Conservation (phyloP, 306 rosid genomes). For the Quercus variabilis region DNA sequence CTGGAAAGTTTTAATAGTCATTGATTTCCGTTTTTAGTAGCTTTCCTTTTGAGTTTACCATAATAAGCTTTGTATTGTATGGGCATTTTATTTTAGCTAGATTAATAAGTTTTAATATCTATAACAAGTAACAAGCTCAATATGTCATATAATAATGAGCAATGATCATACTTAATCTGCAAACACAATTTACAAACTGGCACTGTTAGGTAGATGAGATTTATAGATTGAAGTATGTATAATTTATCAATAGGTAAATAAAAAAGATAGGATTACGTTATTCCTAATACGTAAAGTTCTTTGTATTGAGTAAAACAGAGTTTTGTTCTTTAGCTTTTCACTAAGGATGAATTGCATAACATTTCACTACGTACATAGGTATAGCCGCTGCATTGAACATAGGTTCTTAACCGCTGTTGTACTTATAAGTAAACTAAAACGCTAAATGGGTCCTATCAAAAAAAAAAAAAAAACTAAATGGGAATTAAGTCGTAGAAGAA, state of each 20-base stretch:
- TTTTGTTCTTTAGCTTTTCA: background rate
- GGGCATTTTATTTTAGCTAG: background rate
- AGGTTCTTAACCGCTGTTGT: too few species aligned
- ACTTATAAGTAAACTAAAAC: too few species aligned
- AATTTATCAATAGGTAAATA: background rate
- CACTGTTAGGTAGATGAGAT: too few species aligned
- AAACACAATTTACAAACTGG: too few species aligned
- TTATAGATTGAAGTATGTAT: too few species aligned
- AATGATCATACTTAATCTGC: too few species aligned
- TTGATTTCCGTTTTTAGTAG: slow-evolving; percentile 2
- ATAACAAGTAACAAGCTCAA: background rate
- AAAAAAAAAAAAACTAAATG: too few species aligned
- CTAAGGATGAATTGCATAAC: background rate
- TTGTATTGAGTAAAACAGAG: background rate
- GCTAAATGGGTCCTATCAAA: too few species aligned
- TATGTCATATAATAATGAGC: background rate
- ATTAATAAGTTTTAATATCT: background rate
- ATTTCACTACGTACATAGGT: background rate
- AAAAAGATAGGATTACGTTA: background rate
- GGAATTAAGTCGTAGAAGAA: too few species aligned
- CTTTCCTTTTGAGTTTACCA: background rate
- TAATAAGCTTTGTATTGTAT: background rate
- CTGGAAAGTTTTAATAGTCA: too few species aligned
- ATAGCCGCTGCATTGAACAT: background rate
- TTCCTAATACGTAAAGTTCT: background rate